Percentiles rank a stretch among this genome's conserved stretches.
Evolutionary conservation across 257 asterid species (phyloP).

Genomic region (Nicotiana attenuata): DNA sequence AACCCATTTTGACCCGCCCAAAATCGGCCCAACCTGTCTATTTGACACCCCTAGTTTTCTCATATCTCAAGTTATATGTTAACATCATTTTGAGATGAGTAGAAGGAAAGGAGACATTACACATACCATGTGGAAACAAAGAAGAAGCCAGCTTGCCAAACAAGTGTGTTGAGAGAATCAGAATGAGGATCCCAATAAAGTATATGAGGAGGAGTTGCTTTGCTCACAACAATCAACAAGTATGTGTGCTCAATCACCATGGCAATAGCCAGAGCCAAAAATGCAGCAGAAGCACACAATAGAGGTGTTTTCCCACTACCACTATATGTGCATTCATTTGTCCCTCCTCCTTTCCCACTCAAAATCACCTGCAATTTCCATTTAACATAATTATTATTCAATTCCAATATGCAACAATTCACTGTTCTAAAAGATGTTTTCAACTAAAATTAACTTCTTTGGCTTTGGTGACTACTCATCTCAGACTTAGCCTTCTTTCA

Average conservation of each 20-base stretch:
- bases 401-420: not conserved
- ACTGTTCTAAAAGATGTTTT: not conserved
- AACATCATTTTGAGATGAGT: not conserved
- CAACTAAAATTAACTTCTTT: not conserved
- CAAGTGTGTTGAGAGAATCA: slow-evolving; percentile 33
- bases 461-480: not conserved
- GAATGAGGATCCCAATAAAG: slow-evolving; percentile 55
- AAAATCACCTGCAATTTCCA: slow-evolving; percentile 40
- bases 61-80: too few relatives aligned
- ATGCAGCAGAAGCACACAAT: slow-evolving; percentile 60
- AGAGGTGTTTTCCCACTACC: slow-evolving; percentile 61
- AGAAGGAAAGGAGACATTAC: not conserved
- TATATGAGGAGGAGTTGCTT: slow-evolving; percentile 37
- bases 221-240: slow-evolving; percentile 52
- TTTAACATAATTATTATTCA: not conserved
- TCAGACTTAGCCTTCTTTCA: not conserved
- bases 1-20: too few relatives aligned
- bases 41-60: too few relatives aligned
- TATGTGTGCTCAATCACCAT: slow-evolving; percentile 64
- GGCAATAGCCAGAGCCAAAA: slow-evolving; percentile 62
- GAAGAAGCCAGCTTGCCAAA: slow-evolving; percentile 79
- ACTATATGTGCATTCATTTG: slow-evolving; percentile 46
- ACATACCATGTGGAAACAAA: slow-evolving; percentile 71
- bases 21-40: too few relatives aligned
- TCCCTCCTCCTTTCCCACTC: slow-evolving; percentile 21